Evolutionary conservation across 1,139 yeast genomes (phyloP).

Genomic region (Pichia sp.): DNA sequence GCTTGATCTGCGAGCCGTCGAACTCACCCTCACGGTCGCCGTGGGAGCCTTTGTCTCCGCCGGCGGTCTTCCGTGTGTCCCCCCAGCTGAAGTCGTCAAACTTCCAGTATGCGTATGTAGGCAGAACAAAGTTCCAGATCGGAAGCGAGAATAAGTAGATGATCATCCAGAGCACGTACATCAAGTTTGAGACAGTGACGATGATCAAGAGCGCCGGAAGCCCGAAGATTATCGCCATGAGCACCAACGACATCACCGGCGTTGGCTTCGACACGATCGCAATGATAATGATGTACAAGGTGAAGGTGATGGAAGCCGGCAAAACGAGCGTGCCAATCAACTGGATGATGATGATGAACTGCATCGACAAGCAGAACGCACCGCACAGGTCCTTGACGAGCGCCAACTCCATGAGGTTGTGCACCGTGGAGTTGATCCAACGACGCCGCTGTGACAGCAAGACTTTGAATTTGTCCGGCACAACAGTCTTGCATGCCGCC

Average conservation of each 20-base stretch:
- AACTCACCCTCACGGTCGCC: constrained; percentile 74
- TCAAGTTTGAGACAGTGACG: constrained; percentile 77
- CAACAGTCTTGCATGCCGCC: constrained; percentile 93
- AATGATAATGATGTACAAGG: constrained; percentile 72
- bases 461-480: constrained; percentile 77
- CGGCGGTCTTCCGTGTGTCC: constrained; percentile 84
- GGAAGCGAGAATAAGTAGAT: constrained; percentile 82
- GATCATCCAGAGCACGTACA: constrained; percentile 77
- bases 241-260: constrained; percentile 72
- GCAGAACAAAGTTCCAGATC: constrained; percentile 90
- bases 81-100: constrained; percentile 99
- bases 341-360: constrained; percentile 84
- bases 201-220: constrained; percentile 84
- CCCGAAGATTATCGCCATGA: constrained; percentile 81
- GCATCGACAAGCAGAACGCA: constrained; percentile 96
- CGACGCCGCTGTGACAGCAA: constrained; percentile 93
- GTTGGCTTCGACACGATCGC: constrained; percentile 81
- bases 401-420: constrained; percentile 86
- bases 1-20: constrained; percentile 79
- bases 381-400: constrained; percentile 92
- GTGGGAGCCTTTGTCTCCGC: constrained; percentile 65
- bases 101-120: constrained; percentile 90
- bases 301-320: constrained; percentile 88
- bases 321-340: constrained; percentile 85
- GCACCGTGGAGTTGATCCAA: constrained; percentile 98